A percentile compares a stretch with the other conserved stretches of the same genome.
These are phyloP conservation scores for Wickerhamiella occidentalis DNA, from an alignment of 805 yeast genomes.

Conservation along the genomic window DNA sequence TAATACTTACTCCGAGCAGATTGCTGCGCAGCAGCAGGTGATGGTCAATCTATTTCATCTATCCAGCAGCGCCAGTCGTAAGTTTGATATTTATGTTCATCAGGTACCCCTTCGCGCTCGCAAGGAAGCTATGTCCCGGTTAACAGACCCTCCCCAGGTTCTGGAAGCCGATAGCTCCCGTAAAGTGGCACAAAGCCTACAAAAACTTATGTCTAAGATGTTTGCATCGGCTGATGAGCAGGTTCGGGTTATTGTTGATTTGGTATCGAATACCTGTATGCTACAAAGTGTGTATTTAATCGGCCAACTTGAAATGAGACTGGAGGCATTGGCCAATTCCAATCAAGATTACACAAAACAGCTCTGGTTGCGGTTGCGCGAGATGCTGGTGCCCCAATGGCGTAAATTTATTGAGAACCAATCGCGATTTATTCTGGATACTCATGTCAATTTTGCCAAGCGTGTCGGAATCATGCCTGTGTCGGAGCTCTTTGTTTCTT, in stretches of 20 bases:
- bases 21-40: constrained; percentile 38
- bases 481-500: constrained; percentile 38
- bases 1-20: constrained; percentile 9
- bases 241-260: constrained; percentile 27
- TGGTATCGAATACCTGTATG: constrained; percentile 30
- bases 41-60: constrained; percentile 36
- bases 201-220: constrained; percentile 35
- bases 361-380: constrained; percentile 39
- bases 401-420: constrained; percentile 45
- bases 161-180: constrained; percentile 36
- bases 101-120: constrained; percentile 17
- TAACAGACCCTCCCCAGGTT: constrained; percentile 23
- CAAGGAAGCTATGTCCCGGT: constrained; percentile 19
- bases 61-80: constrained; percentile 29
- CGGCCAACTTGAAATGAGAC: constrained; percentile 34
- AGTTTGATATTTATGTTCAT: constrained; percentile 31
- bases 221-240: constrained; percentile 32
- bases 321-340: constrained; percentile 32
- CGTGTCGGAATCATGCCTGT: constrained; percentile 34
- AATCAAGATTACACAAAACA: constrained; percentile 54
- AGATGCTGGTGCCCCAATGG: constrained; percentile 47
- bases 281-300: constrained; percentile 35
- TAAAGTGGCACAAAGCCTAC: constrained; percentile 37
- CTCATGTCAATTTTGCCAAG: constrained; percentile 28
- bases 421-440: constrained; percentile 34